Evolutionary conservation across 116 monocot genomes (phyloP), one percentile per base, ranked within the genome.

Genomic region (Trichopus zeylanicus): DNA sequence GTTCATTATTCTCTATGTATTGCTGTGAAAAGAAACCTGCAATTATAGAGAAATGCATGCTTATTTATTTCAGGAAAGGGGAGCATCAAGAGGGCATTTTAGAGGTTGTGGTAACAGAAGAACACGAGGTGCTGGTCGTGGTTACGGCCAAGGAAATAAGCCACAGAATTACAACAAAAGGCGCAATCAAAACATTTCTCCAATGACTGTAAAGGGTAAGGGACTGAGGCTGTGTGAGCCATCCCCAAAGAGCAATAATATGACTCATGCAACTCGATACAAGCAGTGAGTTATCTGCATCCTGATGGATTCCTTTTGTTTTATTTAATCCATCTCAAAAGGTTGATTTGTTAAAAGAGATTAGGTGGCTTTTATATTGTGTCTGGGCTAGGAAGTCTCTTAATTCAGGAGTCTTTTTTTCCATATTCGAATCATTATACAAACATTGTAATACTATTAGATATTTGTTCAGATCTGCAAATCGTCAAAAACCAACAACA

Each of bases 201-300:
- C 46, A 25, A 88, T 64, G 63, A 39, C 61, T 67, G 86, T 81
- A 4, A 82, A 79, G 79, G 99, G 99, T 15, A 82, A 88, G 73
- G 88, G 92, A 11, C 85, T 81, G 31, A 78, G 89, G 57, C 77
- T 86, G n/a, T 99, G 92, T 70, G 91, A 88, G 61, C 60, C 92
- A 52, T 48, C 75, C 0, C 28, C 48, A n/a, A 92, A 78, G 55
- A 82, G 54, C 33, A 72, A 63, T 39, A 68, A 47, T 27, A 76
- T 77, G 24, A 55, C 33, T 33, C 29, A 35, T 10, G 29, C 61
- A 32, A 61, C 60, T 67, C 75, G 73, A 34, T 60, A 74, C 42
- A 92, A 83, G 48, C 88, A 71, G 99, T 99, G 53, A 89, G 89
- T 69, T 22, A 53, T 59, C 22, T 24, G 20, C 39, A 48, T 8